A percentile compares a stretch with the other conserved stretches of the same genome.
Evolutionary conservation across 495 filamentous ascomycete genomes (phyloP).

Genomic region (Mytilinidion resinicola): DNA sequence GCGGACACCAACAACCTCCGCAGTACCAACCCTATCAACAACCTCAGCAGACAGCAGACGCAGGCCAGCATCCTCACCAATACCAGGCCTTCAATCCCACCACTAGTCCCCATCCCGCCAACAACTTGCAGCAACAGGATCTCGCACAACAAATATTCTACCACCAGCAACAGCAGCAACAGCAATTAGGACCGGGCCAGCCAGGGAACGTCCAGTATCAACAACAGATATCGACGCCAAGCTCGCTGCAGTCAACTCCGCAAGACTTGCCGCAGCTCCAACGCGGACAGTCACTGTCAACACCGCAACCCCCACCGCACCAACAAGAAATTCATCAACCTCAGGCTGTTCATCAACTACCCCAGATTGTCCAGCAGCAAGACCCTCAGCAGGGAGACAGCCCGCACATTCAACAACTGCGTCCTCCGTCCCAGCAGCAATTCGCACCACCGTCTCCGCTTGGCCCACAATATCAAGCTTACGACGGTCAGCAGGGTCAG

Average conservation of each 20-base stretch:
- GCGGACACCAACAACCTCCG: slow-evolving; percentile 12
- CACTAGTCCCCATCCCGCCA: slow-evolving; percentile 15
- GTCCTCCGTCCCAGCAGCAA: slow-evolving; percentile 21
- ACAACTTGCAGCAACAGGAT: slow-evolving; percentile 16
- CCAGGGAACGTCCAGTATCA: slow-evolving; percentile 13
- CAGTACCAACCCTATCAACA: slow-evolving; percentile 25
- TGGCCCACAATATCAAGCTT: slow-evolving; percentile 20
- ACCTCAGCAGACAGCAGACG: slow-evolving; percentile 7
- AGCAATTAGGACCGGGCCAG: slow-evolving; percentile 10
- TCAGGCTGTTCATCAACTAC: slow-evolving; percentile 16
- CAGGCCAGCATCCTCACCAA: slow-evolving; percentile 9
- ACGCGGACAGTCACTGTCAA: slow-evolving; percentile 13
- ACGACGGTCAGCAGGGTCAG: slow-evolving; percentile 24
- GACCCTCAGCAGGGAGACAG: slow-evolving; percentile 14
- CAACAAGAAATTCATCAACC: slow-evolving; percentile 20
- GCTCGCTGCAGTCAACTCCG: slow-evolving; percentile 24
- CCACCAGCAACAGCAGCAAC: slow-evolving; percentile 25
- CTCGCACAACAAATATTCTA: slow-evolving; percentile 20
- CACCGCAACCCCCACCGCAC: slow-evolving; percentile 20
- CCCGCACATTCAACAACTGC: slow-evolving; percentile 21
- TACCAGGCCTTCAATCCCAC: slow-evolving; percentile 24
- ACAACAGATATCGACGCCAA: slow-evolving; percentile 13
- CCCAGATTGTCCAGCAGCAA: slow-evolving; percentile 23
- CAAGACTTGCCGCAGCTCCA: slow-evolving; percentile 24
- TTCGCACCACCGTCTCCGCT: slow-evolving; percentile 26